Evolutionary conservation across 345 rosid genomes (phyloP).

Genomic region (Ceriops zippeliana): DNA sequence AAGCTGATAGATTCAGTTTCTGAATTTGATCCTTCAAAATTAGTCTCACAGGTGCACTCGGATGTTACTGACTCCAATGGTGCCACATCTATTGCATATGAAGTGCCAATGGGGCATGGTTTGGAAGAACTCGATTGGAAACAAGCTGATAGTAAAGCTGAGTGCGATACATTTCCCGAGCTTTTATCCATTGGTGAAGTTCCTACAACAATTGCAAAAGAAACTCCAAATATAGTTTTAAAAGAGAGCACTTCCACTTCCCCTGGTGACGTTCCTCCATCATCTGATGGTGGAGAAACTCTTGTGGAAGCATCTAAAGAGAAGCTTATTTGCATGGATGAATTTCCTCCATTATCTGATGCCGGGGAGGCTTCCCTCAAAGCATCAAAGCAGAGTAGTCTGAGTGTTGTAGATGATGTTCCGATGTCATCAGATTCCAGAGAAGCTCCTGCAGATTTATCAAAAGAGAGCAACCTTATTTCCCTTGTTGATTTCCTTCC

Average conservation of each 20-base stretch:
- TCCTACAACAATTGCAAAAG: constrained; percentile 25
- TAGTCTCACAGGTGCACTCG: constrained; percentile 20
- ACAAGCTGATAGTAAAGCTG: constrained; percentile 21
- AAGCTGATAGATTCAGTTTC: constrained; percentile 42
- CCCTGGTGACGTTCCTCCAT: constrained; percentile 24
- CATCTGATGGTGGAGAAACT: constrained; percentile 19
- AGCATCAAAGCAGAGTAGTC: constrained; percentile 23
- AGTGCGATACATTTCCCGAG: constrained; percentile 26
- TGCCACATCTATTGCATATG: constrained; percentile 11
- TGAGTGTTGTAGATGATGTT: constrained; percentile 19
- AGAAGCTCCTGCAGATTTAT: constrained; percentile 13
- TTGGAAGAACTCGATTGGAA: constrained; percentile 43
- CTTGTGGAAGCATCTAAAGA: background rate
- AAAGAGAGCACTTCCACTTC: constrained; percentile 21
- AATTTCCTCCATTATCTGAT: background rate
- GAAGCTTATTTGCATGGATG: constrained; percentile 10
- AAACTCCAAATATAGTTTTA: constrained; percentile 25
- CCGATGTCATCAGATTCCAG: constrained; percentile 16
- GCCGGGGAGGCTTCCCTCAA: constrained; percentile 23
- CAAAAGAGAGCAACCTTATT: background rate
- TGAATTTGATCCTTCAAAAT: constrained; percentile 24
- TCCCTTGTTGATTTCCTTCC: constrained; percentile 17
- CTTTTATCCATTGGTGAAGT: constrained; percentile 38
- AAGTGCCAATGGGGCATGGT: constrained; percentile 19
- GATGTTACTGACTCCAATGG: constrained; percentile 19